Percentiles rank a stretch among this genome's conserved stretches.
These are phyloP conservation scores for Colletotrichum tofieldiae DNA, from an alignment of 2,329 filamentous ascomycete species.

Conservation along the genomic window DNA sequence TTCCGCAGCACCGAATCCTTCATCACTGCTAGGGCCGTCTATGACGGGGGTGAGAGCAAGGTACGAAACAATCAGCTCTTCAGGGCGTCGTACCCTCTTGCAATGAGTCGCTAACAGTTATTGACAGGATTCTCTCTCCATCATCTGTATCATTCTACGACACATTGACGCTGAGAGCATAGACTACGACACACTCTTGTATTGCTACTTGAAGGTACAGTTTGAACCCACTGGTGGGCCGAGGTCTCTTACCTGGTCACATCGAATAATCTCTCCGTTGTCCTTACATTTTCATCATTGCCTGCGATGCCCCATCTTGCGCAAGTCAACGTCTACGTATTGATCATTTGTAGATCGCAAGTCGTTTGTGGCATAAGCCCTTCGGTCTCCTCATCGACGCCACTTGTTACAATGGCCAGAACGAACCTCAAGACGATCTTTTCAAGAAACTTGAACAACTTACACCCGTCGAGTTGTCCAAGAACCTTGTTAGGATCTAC, in stretches of 20 bases:
- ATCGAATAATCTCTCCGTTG: not conserved
- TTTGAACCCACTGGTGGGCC: slow-evolving; percentile 5
- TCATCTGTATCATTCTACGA: slow-evolving; percentile 78
- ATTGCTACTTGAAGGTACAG: slow-evolving; percentile 76
- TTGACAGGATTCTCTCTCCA: slow-evolving; percentile 73
- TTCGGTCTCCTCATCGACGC: slow-evolving; percentile 79
- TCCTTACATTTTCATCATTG: not conserved
- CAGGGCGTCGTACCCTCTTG: not conserved
- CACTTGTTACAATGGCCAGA: slow-evolving; percentile 79
- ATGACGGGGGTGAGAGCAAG: slow-evolving; percentile 80
- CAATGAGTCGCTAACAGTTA: slow-evolving; percentile 4
- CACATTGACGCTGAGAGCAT: slow-evolving; percentile 77
- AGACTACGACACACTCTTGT: slow-evolving; percentile 77
- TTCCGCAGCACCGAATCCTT: slow-evolving; percentile 77
- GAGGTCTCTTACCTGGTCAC: not conserved
- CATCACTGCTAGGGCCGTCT: slow-evolving; percentile 75
- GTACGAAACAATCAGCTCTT: slow-evolving; percentile 49
- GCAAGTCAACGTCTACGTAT: not conserved
- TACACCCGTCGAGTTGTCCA: slow-evolving; percentile 73
- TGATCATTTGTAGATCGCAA: slow-evolving; percentile 70
- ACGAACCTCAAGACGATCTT: slow-evolving; percentile 76
- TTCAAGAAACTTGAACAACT: slow-evolving; percentile 76
- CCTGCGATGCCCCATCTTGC: not conserved
- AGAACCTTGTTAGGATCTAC: slow-evolving; percentile 74
- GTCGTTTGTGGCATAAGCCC: slow-evolving; percentile 78